phyloP scores from a whole-genome alignment of 2,329 filamentous ascomycete genomes.

The Pestalotiopsis sp. region DNA sequence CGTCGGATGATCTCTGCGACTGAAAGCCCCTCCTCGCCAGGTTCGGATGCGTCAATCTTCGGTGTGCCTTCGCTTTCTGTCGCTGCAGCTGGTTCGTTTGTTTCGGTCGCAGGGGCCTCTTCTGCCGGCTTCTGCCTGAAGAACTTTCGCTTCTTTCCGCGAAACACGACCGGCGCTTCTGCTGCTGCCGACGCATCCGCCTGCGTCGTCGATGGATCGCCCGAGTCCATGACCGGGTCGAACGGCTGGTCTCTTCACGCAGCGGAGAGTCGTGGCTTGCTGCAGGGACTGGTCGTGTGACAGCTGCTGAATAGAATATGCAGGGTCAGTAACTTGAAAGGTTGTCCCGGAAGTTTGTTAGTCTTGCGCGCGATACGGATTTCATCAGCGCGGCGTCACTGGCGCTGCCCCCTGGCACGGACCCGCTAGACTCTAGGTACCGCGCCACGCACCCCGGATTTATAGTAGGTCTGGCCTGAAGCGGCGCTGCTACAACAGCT shows the following conservation, averaged over 20 bases:
- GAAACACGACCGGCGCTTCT: conserved; percentile 48
- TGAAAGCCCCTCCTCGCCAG: conserved; percentile 38
- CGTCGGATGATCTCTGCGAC: conserved; percentile 53
- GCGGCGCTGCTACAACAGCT: not conserved
- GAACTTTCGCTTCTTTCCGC: conserved; percentile 61
- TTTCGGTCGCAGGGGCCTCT: conserved; percentile 20
- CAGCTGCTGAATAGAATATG: not conserved
- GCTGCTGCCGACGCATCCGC: conserved; percentile 10
- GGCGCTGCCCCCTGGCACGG: not conserved
- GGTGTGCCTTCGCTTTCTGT: conserved; percentile 1
- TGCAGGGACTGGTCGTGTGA: not conserved
- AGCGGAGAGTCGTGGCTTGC: not conserved
- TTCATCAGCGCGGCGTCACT: not conserved
- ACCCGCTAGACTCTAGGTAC: not conserved
- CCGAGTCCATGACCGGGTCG: not conserved
- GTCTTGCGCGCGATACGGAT: not conserved
- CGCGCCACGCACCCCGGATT: not conserved
- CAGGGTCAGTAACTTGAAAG: not conserved
- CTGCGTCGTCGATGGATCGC: not conserved
- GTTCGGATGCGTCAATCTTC: conserved; percentile 15
- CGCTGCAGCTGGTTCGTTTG: conserved; percentile 12
- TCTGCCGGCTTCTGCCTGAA: conserved; percentile 51
- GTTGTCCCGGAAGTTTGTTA: not conserved
- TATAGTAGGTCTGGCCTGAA: not conserved
- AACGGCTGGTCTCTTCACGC: not conserved